phyloP scores from a whole-genome alignment of 1,284 basidiomycete species.

The Cryptococcus floricola region DNA sequence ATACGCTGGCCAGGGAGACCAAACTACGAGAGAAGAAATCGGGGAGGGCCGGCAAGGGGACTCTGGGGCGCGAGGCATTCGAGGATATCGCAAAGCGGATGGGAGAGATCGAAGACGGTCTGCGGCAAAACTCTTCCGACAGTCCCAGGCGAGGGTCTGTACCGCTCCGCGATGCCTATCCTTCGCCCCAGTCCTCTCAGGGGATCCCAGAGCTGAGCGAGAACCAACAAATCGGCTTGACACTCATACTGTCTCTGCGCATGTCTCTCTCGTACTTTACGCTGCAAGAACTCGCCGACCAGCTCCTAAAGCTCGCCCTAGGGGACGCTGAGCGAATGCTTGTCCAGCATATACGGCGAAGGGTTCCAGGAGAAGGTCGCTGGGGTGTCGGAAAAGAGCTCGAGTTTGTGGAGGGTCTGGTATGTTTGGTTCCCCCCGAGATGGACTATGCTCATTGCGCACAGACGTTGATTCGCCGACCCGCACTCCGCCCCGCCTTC shows the following conservation, averaged over 20 bases:
- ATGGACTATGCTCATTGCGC: not conserved
- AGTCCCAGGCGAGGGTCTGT: constrained; percentile 5
- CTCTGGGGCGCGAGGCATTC: constrained; percentile 38
- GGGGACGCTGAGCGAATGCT: constrained; percentile 44
- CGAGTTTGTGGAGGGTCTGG: constrained; percentile 40
- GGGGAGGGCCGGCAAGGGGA: constrained; percentile 45
- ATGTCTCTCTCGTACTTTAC: constrained; percentile 47
- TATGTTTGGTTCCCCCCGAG: constrained; percentile 13
- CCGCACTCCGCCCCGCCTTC: constrained; percentile 43
- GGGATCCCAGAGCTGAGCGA: constrained; percentile 23
- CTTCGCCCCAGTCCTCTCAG: constrained; percentile 2
- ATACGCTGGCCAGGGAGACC: constrained; percentile 36
- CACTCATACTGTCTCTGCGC: constrained; percentile 42
- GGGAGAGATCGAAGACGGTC: constrained; percentile 38
- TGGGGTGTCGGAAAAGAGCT: constrained; percentile 43
- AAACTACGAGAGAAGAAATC: constrained; percentile 38
- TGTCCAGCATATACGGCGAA: constrained; percentile 42
- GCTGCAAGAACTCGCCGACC: constrained; percentile 35
- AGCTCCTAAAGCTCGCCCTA: constrained; percentile 35
- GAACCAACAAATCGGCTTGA: constrained; percentile 32
- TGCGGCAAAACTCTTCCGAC: constrained; percentile 16
- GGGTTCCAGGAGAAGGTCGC: constrained; percentile 42
- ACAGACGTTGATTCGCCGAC: constrained; percentile 32
- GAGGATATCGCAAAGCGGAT: constrained; percentile 42
- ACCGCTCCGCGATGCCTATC: constrained; percentile 6